A percentile compares a stretch with the other conserved stretches of the same genome.
These are phyloP conservation scores for Quercus robur DNA, from an alignment of 306 rosid species.

Conservation along the genomic window DNA sequence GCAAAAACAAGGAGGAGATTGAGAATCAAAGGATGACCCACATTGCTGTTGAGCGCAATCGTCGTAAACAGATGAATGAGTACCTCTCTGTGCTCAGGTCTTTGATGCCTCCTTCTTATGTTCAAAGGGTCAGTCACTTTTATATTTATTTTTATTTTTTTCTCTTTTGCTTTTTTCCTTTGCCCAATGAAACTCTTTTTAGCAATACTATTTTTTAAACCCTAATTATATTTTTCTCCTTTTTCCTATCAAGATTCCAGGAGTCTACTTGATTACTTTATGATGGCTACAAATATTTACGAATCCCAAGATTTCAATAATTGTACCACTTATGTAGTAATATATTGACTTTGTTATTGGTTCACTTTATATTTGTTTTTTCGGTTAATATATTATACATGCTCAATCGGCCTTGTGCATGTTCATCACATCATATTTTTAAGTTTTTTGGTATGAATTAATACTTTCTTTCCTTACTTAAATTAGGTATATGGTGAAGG, in stretches of 20 bases:
- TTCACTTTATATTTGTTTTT: background rate
- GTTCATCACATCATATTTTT: background rate
- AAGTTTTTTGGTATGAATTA: too few relatives aligned
- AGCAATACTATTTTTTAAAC: background rate
- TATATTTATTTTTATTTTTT: too few relatives aligned
- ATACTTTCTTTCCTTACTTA: background rate
- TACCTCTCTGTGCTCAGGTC: conserved; percentile 75
- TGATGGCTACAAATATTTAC: background rate
- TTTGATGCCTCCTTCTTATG: conserved; percentile 86
- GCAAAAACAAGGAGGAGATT: conserved; percentile 75
- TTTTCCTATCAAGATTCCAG: too few relatives aligned
- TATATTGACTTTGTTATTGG: background rate
- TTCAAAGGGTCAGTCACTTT: conserved; percentile 63
- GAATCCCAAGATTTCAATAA: background rate
- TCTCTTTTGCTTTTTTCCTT: background rate
- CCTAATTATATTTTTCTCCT: background rate
- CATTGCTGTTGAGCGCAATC: conserved; percentile 91
- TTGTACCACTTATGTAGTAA: background rate
- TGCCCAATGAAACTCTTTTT: background rate
- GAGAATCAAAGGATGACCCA: conserved; percentile 93
- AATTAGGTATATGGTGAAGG: too few relatives aligned
- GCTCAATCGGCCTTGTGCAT: background rate
- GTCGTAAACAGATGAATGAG: conserved; percentile 89
- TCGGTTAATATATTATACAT: background rate
- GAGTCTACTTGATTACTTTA: background rate